Conservation (phyloP, 345 rosid species). For the Eucalyptus paniculata region DNA sequence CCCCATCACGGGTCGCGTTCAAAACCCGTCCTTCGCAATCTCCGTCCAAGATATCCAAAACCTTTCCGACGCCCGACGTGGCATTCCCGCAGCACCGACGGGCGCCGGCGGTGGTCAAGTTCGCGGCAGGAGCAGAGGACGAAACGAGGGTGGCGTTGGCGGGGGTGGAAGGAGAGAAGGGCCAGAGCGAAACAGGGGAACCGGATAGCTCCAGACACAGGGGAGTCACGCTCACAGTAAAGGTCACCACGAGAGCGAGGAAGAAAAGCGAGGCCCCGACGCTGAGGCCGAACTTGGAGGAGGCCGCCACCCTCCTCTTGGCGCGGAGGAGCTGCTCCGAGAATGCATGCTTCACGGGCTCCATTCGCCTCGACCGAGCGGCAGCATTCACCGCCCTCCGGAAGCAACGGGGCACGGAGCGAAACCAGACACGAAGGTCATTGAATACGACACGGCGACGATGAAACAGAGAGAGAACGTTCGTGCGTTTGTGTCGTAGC, state of each 20-base stretch:
- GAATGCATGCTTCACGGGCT: not conserved
- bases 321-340: not conserved
- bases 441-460: not conserved
- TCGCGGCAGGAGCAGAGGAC: not conserved
- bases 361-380: not conserved
- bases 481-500: not conserved
- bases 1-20: not conserved
- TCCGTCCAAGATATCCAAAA: not conserved
- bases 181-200: not conserved
- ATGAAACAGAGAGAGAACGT: not conserved
- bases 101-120: not conserved
- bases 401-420: not conserved
- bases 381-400: not conserved
- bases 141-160: not conserved
- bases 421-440: not conserved
- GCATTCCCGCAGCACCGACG: not conserved
- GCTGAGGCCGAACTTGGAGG: slow-evolving; percentile 39
- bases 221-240: slow-evolving; percentile 18
- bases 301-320: slow-evolving; percentile 15
- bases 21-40: not conserved
- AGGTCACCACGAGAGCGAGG: slow-evolving; percentile 19
- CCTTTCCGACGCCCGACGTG: not conserved
- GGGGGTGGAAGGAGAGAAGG: not conserved
- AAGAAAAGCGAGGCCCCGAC: slow-evolving; percentile 28
- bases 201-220: slow-evolving; percentile 2